Evolutionary conservation across 108 stramenopile species (phyloP), one percentile per base, ranked within the genome.

Genomic region (Pseudonitzschia multiseries): DNA sequence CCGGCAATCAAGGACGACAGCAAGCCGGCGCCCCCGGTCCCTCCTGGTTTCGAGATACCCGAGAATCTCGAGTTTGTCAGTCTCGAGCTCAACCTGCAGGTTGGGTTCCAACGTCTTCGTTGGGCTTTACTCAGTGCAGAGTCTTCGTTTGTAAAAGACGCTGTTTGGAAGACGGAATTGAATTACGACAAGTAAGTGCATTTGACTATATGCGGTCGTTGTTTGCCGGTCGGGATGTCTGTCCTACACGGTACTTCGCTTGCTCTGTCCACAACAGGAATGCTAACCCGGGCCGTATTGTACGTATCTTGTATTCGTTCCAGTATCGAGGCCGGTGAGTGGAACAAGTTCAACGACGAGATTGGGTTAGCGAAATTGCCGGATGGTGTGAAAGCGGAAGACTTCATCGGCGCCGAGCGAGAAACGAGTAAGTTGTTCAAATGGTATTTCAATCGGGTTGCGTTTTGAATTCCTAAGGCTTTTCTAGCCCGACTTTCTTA

Each of bases 81-180:
- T 48, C 69, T 93, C n/a, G 92, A 93, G 60, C 44, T 90, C 14
- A 89, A 90, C 41, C 64, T 93, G 20, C 89, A 86, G 12, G 87
- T 93, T 62, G 92, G 92, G 2, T 93, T 89, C 75, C 32, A 73
- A 32, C 84, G 92, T 9, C 70, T 90, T 0, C 80, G 92, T 0
- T 88, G 89, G 88, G 88, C 92, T 13, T 59, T 93, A 57, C 66
- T 93, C 8, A 74, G 69, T 24, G 50, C 72, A 43, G 63, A 80
- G 22, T 93, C 89, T 8, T 68, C 52, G 8, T 93, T 93, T 69
- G 67, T 84, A 57, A 69, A 64, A 44, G 87, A 90, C 36, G 89
- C 82, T 17, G 81, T 93, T 18, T 83, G 79, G 21, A 53, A 61
- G 33, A 69, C 76, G 41, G 87, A 86, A 65, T 63, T 78, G 59